These are phyloP conservation scores for Phytophthora foliorum DNA, from an alignment of 352 stramenopile genomes.

Conservation along the genomic window DNA sequence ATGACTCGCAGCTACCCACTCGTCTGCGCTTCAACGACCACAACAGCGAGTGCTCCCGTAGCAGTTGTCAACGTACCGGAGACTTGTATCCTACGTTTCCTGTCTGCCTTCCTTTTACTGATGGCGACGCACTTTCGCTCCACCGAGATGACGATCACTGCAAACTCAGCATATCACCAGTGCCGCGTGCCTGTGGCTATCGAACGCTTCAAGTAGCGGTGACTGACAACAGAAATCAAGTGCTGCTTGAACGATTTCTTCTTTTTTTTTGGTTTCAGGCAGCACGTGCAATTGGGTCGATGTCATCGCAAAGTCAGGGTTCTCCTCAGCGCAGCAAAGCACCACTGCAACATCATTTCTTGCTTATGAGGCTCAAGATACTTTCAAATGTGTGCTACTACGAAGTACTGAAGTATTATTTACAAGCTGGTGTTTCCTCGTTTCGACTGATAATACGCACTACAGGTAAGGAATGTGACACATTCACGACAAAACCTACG, in stretches of 20 bases:
- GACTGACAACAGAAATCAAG: slow-evolving; percentile 30
- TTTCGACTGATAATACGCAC: too few relatives aligned
- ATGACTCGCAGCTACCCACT: slow-evolving; percentile 9
- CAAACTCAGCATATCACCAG: slow-evolving; percentile 8
- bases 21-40: slow-evolving; percentile 11
- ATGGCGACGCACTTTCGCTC: not conserved
- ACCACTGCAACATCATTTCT: too few relatives aligned
- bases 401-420: too few relatives aligned
- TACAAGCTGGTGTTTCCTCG: too few relatives aligned
- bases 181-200: not conserved
- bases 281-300: too few relatives aligned
- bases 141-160: not conserved
- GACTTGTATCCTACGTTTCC: slow-evolving; percentile 14
- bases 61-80: slow-evolving; percentile 17
- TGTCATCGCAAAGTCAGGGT: too few relatives aligned
- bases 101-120: slow-evolving; percentile 30
- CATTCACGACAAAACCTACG: slow-evolving; percentile 21
- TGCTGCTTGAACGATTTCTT: slow-evolving; percentile 24
- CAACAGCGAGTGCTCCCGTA: slow-evolving; percentile 13
- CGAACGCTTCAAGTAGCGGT: slow-evolving; percentile 12
- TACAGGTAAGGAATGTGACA: too few relatives aligned
- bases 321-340: too few relatives aligned
- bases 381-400: too few relatives aligned
- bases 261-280: slow-evolving; percentile 20
- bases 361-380: too few relatives aligned